Base-by-base conservation (phyloP, 108 stramenopile genomes). In the Aurantiochytrium sp. region DNA sequence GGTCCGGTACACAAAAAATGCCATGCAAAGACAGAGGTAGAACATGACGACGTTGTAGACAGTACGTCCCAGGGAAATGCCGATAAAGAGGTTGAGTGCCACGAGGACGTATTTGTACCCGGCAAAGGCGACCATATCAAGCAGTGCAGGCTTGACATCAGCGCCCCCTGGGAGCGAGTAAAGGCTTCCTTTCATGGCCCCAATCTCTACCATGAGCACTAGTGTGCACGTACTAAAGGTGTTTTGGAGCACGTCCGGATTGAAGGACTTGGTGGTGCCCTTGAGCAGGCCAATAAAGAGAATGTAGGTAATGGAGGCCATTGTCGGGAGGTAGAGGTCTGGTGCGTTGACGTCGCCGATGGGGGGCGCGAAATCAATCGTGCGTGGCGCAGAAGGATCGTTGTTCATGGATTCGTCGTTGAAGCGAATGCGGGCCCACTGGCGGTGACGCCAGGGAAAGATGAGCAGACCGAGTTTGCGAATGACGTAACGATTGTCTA, bases 291-390 rank as follows among this genome's bases (percentile, higher is more conserved):
- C 98, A 89, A 96, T 96, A 5, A 98, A 91, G 43, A 99, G 92
- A 47, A 97, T 96, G 91, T 97, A 98, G 43, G 98, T 98, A 59
- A 98, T 93, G 25, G 98, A 93, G 16, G 96, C 94, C 99, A 99
- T 99, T 72, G 93, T 55, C 2, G 99, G 99, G 23, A 99, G 91
- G 92, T 99, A 99, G 76, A 99, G 91, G 94, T 99, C 99, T 47
- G 97, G 97, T 23, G 98, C 97, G 90, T 98, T 98, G 72, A 94
- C 95, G 90, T 99, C 99, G 29, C 93, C 90, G 59, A 90, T 89
- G 8, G 99, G 99, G 14, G 95, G 90, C 25, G 94, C 96, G 90
- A 96, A 97, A 53, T 59, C 44, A 5, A 89, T 44, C 89, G 89
- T 58, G 23, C 95, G 71, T 5, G 44, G 14, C 55, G 44, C 60